Conservation (phyloP, 768 basidiomycete genomes). For the Neoboletus subvelutipes region DNA sequence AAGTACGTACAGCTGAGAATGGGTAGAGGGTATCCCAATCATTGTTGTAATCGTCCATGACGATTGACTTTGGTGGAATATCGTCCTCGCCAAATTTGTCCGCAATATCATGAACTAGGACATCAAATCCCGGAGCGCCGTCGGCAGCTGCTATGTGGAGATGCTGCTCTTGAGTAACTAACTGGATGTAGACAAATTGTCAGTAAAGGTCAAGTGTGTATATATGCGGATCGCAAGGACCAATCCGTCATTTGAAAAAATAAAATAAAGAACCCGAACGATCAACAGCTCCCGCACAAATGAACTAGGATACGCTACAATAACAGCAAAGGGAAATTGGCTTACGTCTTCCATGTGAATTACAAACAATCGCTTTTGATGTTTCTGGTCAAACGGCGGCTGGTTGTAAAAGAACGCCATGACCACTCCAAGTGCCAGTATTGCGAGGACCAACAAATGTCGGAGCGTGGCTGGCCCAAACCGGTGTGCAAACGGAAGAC, state of each 20-base stretch:
- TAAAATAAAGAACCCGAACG: background rate
- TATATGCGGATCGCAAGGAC: background rate
- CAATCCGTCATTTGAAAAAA: background rate
- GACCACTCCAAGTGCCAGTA: slow-evolving; percentile 44
- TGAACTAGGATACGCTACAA: background rate
- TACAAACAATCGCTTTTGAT: slow-evolving; percentile 85
- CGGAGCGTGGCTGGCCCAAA: slow-evolving; percentile 47
- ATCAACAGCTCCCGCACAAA: background rate
- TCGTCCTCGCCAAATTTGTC: slow-evolving; percentile 52
- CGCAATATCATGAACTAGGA: slow-evolving; percentile 61
- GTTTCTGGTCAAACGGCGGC: slow-evolving; percentile 74
- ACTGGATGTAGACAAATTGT: slow-evolving; percentile 38
- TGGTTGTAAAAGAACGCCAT: slow-evolving; percentile 62
- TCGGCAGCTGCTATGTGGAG: slow-evolving; percentile 84
- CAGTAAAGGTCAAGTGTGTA: background rate
- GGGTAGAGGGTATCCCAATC: slow-evolving; percentile 91
- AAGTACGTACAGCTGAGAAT: slow-evolving; percentile 60
- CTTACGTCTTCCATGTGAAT: slow-evolving; percentile 85
- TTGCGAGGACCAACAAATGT: slow-evolving; percentile 43
- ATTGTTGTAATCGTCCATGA: slow-evolving; percentile 73
- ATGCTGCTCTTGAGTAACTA: slow-evolving; percentile 68
- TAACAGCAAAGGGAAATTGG: background rate
- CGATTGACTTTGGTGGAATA: slow-evolving; percentile 42
- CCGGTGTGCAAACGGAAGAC: slow-evolving; percentile 72
- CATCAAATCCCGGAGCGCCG: slow-evolving; percentile 70